phyloP scores from a whole-genome alignment of 140 eudicot species.

The Artemisia princeps region DNA sequence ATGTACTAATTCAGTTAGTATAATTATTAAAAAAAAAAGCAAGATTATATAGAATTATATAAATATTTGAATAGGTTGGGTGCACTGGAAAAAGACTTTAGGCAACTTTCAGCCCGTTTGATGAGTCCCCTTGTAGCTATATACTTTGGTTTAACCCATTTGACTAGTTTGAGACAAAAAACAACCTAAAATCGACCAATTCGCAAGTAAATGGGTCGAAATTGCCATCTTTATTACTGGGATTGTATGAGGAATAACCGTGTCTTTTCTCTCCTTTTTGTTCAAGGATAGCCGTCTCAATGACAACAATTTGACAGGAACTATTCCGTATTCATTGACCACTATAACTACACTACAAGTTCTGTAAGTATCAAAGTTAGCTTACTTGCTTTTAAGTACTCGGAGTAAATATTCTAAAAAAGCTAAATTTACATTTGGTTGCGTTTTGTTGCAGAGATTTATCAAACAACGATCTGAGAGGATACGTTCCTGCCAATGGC shows the following conservation, averaged over 20 bases:
- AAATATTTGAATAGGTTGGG: too few relatives aligned
- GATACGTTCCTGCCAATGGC: constrained; percentile 61
- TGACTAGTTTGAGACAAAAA: too few relatives aligned
- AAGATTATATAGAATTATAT: too few relatives aligned
- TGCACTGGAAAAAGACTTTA: too few relatives aligned
- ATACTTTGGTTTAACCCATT: too few relatives aligned
- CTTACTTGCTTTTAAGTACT: neutral
- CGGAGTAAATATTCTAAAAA: neutral
- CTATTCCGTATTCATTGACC: constrained; percentile 58
- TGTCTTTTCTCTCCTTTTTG: constrained; percentile 21
- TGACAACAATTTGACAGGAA: constrained; percentile 60
- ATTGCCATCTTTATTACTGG: too few relatives aligned
- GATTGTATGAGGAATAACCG: neutral
- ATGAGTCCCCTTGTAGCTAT: too few relatives aligned
- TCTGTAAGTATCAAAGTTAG: constrained; percentile 48
- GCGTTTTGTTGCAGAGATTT: constrained; percentile 50
- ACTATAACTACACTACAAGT: constrained; percentile 51
- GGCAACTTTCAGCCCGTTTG: too few relatives aligned
- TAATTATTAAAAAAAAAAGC: neutral
- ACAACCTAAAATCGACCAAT: too few relatives aligned
- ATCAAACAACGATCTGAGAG: constrained; percentile 51
- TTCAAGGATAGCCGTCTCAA: constrained; percentile 63
- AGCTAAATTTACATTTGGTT: neutral
- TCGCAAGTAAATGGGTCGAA: too few relatives aligned
- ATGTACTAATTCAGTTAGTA: neutral